Evolutionary conservation across 2,329 filamentous ascomycete genomes (phyloP).

Genomic region (Proliferodiscus dingleyae): DNA sequence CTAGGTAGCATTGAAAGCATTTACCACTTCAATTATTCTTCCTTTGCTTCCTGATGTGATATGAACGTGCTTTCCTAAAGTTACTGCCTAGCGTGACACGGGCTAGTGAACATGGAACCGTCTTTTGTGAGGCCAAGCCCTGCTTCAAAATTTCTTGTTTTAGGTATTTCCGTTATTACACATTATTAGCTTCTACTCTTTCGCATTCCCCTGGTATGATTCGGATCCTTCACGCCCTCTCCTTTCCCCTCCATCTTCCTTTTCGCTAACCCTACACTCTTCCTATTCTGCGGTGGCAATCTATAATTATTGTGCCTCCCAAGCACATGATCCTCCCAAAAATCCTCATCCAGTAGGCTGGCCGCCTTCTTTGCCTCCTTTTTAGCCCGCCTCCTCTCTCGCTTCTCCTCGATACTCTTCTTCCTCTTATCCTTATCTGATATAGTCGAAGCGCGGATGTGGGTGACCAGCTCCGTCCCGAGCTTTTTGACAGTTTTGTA

Average conservation of each 20-base stretch:
- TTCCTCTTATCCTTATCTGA: background rate
- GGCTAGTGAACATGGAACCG: no score
- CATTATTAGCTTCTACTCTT: no score
- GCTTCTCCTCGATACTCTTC: background rate
- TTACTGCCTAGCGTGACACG: no score
- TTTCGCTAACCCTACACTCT: background rate
- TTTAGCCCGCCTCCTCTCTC: background rate
- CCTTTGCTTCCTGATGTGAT: background rate
- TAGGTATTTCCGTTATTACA: no score
- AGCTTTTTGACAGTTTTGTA: no score
- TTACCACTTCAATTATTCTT: background rate
- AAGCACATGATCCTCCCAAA: constrained; percentile 1
- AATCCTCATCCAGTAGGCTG: constrained; percentile 3
- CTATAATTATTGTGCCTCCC: constrained; percentile 3
- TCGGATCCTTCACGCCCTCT: no score
- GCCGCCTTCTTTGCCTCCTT: background rate
- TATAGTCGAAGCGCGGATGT: background rate
- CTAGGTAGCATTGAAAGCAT: background rate
- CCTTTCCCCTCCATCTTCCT: background rate
- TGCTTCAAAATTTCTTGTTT: no score
- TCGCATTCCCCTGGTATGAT: no score
- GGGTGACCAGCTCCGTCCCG: background rate
- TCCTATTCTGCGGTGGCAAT: background rate
- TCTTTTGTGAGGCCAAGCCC: no score
- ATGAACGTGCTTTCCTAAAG: background rate